These are phyloP conservation scores for Wickerhamomyces sydowiorum DNA, from an alignment of 805 yeast species.

Conservation along the genomic window DNA sequence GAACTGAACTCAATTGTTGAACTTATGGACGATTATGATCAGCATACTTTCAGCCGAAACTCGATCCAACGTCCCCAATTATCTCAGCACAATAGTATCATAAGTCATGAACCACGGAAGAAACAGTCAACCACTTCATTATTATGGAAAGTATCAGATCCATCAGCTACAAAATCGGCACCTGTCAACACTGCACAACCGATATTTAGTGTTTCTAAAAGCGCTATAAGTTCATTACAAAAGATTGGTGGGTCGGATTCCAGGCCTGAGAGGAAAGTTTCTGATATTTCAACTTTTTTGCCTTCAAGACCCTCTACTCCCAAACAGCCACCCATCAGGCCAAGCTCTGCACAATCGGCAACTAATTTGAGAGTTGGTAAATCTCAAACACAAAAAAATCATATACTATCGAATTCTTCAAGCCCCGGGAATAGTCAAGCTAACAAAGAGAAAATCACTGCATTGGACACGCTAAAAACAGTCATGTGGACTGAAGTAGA, in stretches of 20 bases:
- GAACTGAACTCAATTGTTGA: conserved; percentile 38
- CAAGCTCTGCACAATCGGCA: background rate
- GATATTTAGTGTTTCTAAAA: conserved; percentile 8
- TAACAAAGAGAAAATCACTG: conserved; percentile 10
- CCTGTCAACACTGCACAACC: conserved; percentile 12
- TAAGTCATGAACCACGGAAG: conserved; percentile 1
- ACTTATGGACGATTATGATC: conserved; percentile 67
- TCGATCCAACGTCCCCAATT: background rate
- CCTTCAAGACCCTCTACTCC: conserved; percentile 5
- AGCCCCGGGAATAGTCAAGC: conserved; percentile 7
- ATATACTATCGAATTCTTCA: conserved; percentile 1
- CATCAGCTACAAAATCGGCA: conserved; percentile 18
- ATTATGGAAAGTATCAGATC: conserved; percentile 19
- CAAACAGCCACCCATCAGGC: background rate
- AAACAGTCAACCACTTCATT: conserved; percentile 9
- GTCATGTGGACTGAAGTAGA: conserved; percentile 54
- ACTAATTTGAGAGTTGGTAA: background rate
- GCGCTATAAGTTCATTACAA: conserved; percentile 5
- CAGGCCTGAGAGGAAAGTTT: background rate
- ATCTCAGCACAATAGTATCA: conserved; percentile 1
- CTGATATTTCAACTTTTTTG: background rate
- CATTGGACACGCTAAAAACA: conserved; percentile 14
- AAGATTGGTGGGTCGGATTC: background rate
- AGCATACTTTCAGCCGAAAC: conserved; percentile 36
- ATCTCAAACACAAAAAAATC: conserved; percentile 1